Evolutionary conservation across 805 yeast species (phyloP).

Genomic region (Ogataea pilisensis): DNA sequence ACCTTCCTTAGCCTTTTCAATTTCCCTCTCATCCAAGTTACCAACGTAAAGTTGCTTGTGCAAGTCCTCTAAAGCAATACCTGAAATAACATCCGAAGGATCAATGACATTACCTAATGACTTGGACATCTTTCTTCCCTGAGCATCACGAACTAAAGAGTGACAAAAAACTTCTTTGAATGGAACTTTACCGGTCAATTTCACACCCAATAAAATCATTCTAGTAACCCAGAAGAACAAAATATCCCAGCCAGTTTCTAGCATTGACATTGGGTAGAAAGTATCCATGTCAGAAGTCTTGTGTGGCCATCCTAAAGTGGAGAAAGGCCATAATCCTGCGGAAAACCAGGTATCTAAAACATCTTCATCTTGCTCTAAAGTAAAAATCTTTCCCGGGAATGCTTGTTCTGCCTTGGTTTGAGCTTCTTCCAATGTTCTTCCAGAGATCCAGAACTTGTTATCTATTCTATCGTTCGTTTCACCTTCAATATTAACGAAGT

Average conservation of each 20-base stretch:
- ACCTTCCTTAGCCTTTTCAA: slow-evolving; percentile 82
- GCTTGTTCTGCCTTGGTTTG: slow-evolving; percentile 68
- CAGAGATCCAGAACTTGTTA: slow-evolving; percentile 86
- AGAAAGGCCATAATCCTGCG: slow-evolving; percentile 96
- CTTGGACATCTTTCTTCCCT: slow-evolving; percentile 98
- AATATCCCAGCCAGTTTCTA: slow-evolving; percentile 99
- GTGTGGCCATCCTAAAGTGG: slow-evolving; percentile 94
- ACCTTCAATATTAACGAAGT: slow-evolving; percentile 80
- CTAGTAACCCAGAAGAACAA: slow-evolving; percentile 98
- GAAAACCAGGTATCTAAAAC: slow-evolving; percentile 99
- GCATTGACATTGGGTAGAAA: slow-evolving; percentile 87
- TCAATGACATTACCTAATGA: slow-evolving; percentile 95
- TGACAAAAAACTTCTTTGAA: slow-evolving; percentile 97
- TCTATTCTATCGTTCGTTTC: slow-evolving; percentile 56
- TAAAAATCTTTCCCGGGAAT: slow-evolving; percentile 66
- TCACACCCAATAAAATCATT: slow-evolving; percentile 89
- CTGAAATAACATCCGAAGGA: slow-evolving; percentile 89
- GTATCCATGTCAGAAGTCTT: slow-evolving; percentile 65
- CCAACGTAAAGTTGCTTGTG: slow-evolving; percentile 76
- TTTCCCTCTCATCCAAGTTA: slow-evolving; percentile 85
- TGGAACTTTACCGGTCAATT: slow-evolving; percentile 87
- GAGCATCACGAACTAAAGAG: slow-evolving; percentile 97
- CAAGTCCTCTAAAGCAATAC: slow-evolving; percentile 74
- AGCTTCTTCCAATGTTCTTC: slow-evolving; percentile 81
- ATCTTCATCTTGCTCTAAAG: slow-evolving; percentile 93